Evolutionary conservation across 176 grass and related monocot genomes (phyloP).

Genomic region (Eremochloa ophiuroides): DNA sequence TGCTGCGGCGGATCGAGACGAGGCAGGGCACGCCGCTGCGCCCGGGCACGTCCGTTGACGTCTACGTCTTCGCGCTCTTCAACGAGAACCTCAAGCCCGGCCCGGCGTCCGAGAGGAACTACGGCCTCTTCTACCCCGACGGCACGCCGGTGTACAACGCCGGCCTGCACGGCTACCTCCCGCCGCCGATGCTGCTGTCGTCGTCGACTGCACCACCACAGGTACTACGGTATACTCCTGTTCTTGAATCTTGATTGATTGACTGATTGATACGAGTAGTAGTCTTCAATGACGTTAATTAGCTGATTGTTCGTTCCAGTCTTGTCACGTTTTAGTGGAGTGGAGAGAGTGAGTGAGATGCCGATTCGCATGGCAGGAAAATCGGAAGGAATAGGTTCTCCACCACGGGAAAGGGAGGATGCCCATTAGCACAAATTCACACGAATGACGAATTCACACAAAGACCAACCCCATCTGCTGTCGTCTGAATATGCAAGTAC

Average conservation of each 20-base stretch:
- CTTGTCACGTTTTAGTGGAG: background rate
- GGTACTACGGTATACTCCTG: background rate
- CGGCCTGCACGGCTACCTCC: background rate
- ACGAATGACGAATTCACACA: background rate
- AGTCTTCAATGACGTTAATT: no score
- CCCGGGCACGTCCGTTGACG: slow-evolving; percentile 59
- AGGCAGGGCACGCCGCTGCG: slow-evolving; percentile 71
- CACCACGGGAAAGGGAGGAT: background rate
- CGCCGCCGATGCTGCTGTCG: slow-evolving; percentile 16
- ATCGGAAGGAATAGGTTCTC: background rate
- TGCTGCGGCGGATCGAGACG: slow-evolving; percentile 49
- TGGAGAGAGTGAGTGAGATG: background rate
- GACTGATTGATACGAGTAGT: background rate
- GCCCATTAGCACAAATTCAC: no score
- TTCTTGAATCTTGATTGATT: no score
- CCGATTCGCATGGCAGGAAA: background rate
- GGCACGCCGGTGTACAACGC: slow-evolving; percentile 58
- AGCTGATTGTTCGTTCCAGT: background rate
- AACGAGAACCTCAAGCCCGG: slow-evolving; percentile 75
- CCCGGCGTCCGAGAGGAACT: slow-evolving; percentile 75
- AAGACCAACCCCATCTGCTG: background rate
- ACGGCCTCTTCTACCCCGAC: slow-evolving; percentile 69
- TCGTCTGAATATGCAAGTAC: background rate
- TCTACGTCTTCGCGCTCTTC: slow-evolving; percentile 79
- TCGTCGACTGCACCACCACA: background rate